A percentile compares a stretch with the other conserved stretches of the same genome.
Conservation (phyloP, 2,329 filamentous ascomycete species). For the Akanthomyces uredinophilus region DNA sequence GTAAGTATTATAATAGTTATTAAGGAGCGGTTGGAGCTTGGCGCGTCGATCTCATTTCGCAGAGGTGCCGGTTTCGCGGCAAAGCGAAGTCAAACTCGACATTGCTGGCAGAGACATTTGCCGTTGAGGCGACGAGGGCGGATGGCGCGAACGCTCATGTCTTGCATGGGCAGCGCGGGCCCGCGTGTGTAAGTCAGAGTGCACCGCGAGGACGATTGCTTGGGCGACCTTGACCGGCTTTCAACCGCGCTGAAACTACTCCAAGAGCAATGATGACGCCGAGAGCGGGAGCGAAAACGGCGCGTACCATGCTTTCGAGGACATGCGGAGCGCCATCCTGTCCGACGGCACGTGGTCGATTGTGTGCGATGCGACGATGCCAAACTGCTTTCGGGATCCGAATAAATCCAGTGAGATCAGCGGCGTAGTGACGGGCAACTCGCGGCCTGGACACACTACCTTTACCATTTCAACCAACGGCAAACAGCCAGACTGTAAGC, state of each 20-base stretch:
- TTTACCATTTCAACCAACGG: neutral
- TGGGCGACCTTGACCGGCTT: neutral
- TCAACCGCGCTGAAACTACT: neutral
- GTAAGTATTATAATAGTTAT: too few relatives aligned
- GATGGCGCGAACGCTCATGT: too few relatives aligned
- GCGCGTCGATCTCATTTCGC: too few relatives aligned
- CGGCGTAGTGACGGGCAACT: neutral
- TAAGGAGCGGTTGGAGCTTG: too few relatives aligned
- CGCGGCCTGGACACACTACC: neutral
- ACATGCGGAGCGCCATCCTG: neutral
- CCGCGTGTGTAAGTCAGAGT: neutral
- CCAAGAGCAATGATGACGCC: neutral
- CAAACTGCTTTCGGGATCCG: neutral
- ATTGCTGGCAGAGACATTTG: too few relatives aligned
- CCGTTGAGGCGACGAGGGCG: too few relatives aligned
- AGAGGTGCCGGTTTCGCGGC: too few relatives aligned
- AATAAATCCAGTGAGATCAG: neutral
- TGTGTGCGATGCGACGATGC: neutral
- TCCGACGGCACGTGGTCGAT: constrained; percentile 2
- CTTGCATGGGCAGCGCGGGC: neutral
- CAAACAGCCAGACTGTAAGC: neutral
- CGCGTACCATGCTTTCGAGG: neutral
- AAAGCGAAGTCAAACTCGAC: too few relatives aligned
- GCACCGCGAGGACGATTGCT: neutral
- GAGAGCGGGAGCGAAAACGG: neutral